A percentile compares a stretch with the other conserved stretches of the same genome.
Evolutionary conservation across 306 rosid genomes (phyloP).

Genomic region (Rosa multiflora): DNA sequence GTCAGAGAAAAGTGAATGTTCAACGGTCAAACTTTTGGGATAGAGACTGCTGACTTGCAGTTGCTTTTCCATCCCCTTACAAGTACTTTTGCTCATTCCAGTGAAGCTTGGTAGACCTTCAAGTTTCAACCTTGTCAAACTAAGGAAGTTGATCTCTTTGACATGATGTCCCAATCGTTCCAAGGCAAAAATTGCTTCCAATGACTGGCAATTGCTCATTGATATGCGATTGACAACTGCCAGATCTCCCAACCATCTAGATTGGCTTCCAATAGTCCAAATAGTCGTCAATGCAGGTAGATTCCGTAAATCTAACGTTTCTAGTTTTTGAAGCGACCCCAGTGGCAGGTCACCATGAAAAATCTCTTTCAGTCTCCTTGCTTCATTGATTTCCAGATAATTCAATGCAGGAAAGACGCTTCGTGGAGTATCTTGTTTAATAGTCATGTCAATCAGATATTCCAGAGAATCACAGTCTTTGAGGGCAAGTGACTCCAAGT

Average conservation of each 20-base stretch:
- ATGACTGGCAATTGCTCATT: not conserved
- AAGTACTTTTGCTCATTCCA: not conserved
- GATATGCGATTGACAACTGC: not conserved
- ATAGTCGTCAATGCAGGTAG: not conserved
- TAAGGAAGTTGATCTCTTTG: not conserved
- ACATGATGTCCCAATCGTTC: not conserved
- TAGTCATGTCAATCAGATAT: not conserved
- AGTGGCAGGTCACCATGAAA: not conserved
- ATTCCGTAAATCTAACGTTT: rapidly evolving
- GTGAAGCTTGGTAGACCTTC: not conserved
- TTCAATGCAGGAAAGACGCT: not conserved
- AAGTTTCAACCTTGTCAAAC: not conserved
- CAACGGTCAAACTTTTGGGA: not conserved
- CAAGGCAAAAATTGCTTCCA: not conserved
- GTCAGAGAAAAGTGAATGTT: not conserved
- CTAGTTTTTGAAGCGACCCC: not conserved
- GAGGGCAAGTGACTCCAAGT: not conserved
- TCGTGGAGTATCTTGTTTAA: no score
- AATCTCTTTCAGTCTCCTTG: not conserved
- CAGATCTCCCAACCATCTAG: not conserved
- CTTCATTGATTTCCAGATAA: rapidly evolving
- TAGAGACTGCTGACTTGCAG: not conserved
- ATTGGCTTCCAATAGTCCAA: not conserved
- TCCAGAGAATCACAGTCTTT: not conserved
- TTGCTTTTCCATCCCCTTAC: not conserved